These are phyloP conservation scores for Sarocladium brachiariae DNA, from an alignment of 2,329 filamentous ascomycete species.

Conservation along the genomic window DNA sequence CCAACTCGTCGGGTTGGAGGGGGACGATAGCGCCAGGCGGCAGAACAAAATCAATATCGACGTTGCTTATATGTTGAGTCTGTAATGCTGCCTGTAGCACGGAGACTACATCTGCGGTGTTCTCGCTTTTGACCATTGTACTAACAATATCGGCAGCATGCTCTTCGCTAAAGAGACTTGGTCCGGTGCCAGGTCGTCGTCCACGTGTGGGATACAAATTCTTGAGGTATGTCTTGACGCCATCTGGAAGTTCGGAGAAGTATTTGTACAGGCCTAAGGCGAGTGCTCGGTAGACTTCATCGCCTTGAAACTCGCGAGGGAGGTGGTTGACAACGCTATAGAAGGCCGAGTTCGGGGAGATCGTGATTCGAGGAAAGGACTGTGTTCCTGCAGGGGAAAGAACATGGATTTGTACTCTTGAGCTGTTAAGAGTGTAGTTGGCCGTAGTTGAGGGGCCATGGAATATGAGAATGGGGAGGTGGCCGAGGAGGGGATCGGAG, in stretches of 20 bases:
- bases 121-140: constrained; percentile 76
- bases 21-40: constrained; percentile 71
- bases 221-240: constrained; percentile 65
- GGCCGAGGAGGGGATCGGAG: constrained; percentile 73
- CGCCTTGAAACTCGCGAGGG: constrained; percentile 89
- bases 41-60: constrained; percentile 82
- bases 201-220: constrained; percentile 48
- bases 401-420: constrained; percentile 89
- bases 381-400: constrained; percentile 84
- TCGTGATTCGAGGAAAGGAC: constrained; percentile 83
- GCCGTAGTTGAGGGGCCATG: constrained; percentile 85
- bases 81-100: constrained; percentile 70
- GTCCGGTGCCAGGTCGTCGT: constrained; percentile 55
- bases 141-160: constrained; percentile 89
- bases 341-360: constrained; percentile 86
- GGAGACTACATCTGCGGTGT: constrained; percentile 63
- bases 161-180: constrained; percentile 76
- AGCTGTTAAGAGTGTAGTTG: constrained; percentile 81
- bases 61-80: constrained; percentile 74
- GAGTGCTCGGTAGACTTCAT: constrained; percentile 84
- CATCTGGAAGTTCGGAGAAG: constrained; percentile 76
- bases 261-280: constrained; percentile 93
- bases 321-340: constrained; percentile 87
- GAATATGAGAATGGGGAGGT: constrained; percentile 81
- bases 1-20: constrained; percentile 50